Base-by-base conservation (phyloP, 345 rosid species). In the Heritiera littoralis region DNA sequence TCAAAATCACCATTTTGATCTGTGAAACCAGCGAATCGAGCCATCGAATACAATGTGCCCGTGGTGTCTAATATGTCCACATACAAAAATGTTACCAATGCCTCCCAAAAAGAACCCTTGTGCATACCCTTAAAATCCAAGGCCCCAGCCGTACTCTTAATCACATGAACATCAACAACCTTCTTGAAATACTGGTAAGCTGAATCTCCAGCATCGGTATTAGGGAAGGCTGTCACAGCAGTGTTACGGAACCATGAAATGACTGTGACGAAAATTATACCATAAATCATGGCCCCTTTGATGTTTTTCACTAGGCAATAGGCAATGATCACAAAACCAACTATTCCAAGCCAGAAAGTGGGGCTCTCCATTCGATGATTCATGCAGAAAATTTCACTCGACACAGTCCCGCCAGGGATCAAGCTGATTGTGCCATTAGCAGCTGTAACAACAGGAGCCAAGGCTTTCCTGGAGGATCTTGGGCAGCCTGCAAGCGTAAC, bases 241-340 rank as follows among this genome's bases (percentile, higher is more conserved):
- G 97, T 94, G 86, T 88, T 83, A 52, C 98, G 92, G 83, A 94
- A 91, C 98, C 98, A 94, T 1, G 97, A 92, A 45, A 94, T 83
- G 0, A 85, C 91, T 17, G 97, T 92, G 1, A 94, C 98, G 30
- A 94, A 89, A 2, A 94, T 68, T 66, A 94, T 87, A n/a, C 97
- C 98, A 80, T 92, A 92, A 7, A 94, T 91, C 88, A 91, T 91
- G 0, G 92, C 97, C 6, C 98, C 97, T 81, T 91, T 92, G 0
- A 92, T 71, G 55, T 94, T 87, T 67, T 90, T 91, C 59, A 87
- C 88, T 13, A 92, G 71, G 74, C 97, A 92, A 30, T 94, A 91
- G 5, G 96, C 92, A 65, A 92, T 94, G 55, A 94, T 91, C 5
- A 92, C 90, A 78, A 94, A 94, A 0, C 98, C 97, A 1, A 92